A percentile compares a stretch with the other conserved stretches of the same genome.
phyloP scores from a whole-genome alignment of 306 rosid species.

The Albizia julibrissin region DNA sequence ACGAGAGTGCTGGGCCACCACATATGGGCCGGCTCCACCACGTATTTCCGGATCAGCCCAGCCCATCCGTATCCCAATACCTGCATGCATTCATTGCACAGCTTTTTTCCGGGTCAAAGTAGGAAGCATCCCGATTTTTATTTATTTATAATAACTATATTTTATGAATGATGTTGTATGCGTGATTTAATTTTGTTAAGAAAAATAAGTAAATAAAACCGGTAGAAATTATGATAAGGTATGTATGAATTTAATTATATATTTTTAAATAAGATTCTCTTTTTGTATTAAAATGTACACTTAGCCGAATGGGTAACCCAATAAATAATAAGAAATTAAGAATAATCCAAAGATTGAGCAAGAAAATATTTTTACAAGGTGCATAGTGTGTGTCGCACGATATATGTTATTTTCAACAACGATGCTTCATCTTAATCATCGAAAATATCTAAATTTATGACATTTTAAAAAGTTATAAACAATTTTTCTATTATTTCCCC shows the following conservation, averaged over 20 bases:
- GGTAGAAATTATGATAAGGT: not conserved
- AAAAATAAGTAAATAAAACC: not conserved
- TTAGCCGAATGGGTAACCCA: too few relatives aligned
- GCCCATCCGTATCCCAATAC: slow-evolving; percentile 92
- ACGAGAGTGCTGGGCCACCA: slow-evolving; percentile 94
- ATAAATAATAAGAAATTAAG: not conserved
- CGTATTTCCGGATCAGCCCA: slow-evolving; percentile 76
- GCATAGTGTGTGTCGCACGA: not conserved
- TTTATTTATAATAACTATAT: not conserved
- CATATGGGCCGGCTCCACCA: slow-evolving; percentile 92
- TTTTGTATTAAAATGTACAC: not conserved
- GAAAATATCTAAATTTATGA: not conserved
- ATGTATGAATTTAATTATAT: not conserved
- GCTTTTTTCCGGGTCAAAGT: not conserved
- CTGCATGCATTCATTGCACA: slow-evolving; percentile 37
- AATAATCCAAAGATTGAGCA: not conserved
- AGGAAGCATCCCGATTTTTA: not conserved
- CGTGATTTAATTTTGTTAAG: not conserved
- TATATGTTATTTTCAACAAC: not conserved
- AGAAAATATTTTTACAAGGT: not conserved
- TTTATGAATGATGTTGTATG: not conserved
- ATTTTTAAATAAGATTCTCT: not conserved
- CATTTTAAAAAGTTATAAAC: not conserved
- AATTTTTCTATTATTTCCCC: too few relatives aligned
- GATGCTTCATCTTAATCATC: not conserved